phyloP scores from a whole-genome alignment of 2,329 filamentous ascomycete genomes.

The Coniochaeta sp. region DNA sequence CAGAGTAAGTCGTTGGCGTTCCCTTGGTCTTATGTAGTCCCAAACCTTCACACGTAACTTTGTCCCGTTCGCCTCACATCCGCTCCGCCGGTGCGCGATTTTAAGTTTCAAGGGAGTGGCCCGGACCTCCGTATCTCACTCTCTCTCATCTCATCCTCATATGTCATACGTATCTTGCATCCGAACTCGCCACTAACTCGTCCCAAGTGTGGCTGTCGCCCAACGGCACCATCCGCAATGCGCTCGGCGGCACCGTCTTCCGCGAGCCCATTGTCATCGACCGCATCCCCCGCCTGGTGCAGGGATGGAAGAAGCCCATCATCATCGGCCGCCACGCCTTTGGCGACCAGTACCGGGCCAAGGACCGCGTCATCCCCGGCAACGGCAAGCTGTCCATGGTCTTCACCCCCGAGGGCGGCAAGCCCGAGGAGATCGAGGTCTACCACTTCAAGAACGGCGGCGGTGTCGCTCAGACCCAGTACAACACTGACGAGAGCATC shows the following conservation, averaged over 20 bases:
- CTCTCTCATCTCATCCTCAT: background rate
- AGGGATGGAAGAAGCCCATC: slow-evolving; percentile 98
- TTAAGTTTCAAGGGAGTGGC: background rate
- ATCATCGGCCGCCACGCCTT: slow-evolving; percentile 98
- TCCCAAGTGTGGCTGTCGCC: slow-evolving; percentile 88
- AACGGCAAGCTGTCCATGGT: slow-evolving; percentile 90
- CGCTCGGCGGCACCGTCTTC: slow-evolving; percentile 90
- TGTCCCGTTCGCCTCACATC: background rate
- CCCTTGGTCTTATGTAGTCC: background rate
- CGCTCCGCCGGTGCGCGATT: slow-evolving; percentile 1
- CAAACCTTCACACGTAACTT: background rate
- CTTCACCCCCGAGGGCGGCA: slow-evolving; percentile 77
- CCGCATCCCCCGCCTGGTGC: slow-evolving; percentile 84
- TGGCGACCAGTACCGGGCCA: slow-evolving; percentile 96
- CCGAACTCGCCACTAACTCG: slow-evolving; percentile 3
- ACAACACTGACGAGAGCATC: slow-evolving; percentile 97
- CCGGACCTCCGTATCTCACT: background rate
- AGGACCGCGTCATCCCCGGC: slow-evolving; percentile 77
- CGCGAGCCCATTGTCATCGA: slow-evolving; percentile 97
- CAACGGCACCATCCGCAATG: slow-evolving; percentile 79
- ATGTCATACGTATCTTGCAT: background rate
- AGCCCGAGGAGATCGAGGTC: slow-evolving; percentile 82
- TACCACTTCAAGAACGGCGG: slow-evolving; percentile 82
- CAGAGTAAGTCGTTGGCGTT: slow-evolving; percentile 59
- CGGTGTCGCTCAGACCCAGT: slow-evolving; percentile 89